These are phyloP conservation scores for Fraxinus nigra DNA, from an alignment of 305 asterid species.

Conservation along the genomic window DNA sequence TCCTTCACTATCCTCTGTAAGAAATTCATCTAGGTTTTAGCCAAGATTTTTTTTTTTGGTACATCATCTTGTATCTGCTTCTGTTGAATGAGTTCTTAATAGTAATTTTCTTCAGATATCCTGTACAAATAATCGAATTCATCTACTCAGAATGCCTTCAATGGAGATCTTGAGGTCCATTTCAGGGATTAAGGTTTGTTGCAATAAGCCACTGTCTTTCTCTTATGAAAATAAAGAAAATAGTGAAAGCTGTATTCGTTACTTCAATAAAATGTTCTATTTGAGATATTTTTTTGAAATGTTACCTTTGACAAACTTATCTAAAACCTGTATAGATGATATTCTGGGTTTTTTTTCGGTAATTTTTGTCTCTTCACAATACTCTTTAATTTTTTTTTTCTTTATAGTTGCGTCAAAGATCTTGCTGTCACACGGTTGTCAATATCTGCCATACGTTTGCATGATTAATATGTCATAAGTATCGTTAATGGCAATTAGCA, in stretches of 20 bases:
- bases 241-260: constrained; percentile 4
- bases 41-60: background rate
- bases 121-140: constrained; percentile 82
- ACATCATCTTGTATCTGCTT: constrained; percentile 8
- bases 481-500: background rate
- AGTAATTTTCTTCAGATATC: constrained; percentile 69
- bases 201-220: background rate
- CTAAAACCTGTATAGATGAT: background rate
- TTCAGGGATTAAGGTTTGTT: constrained; percentile 84
- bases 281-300: constrained; percentile 1
- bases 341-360: background rate
- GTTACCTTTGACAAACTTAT: background rate
- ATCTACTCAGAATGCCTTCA: constrained; percentile 75
- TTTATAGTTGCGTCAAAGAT: background rate
- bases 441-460: background rate
- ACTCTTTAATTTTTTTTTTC: background rate
- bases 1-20: constrained; percentile 75
- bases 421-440: background rate
- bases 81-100: constrained; percentile 27
- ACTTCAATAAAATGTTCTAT: background rate
- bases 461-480: background rate
- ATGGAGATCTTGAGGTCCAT: constrained; percentile 72
- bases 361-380: background rate
- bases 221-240: constrained; percentile 9
- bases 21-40: constrained; percentile 20